Evolutionary conservation across 2,329 filamentous ascomycete genomes (phyloP), one percentile per base, ranked within the genome.

Genomic region (Teratosphaeriaceae sp.): DNA sequence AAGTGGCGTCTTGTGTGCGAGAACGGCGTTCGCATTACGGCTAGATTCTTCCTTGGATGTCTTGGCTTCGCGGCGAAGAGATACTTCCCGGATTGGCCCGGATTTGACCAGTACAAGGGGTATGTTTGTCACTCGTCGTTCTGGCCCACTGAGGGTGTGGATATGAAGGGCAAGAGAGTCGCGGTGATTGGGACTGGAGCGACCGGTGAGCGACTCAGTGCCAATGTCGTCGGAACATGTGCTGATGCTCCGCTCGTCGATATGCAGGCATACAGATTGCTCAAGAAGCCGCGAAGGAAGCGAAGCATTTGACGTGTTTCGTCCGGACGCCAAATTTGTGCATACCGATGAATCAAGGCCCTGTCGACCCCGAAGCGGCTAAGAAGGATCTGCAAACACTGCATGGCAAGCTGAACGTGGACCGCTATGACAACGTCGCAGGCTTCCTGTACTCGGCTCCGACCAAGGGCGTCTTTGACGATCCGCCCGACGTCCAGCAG

Each of bases 301-400:
- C 58, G n/a, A 49, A 47, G 1, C 65, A 63, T 2, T 57, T 85
- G 2, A 71, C 66, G 1, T 75, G 84, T 20, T 83, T 84, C 58
- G 76, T 84, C 50, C 72, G 82, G 9, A 84, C 80, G 1, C 81
- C 82, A 0, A 85, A 84, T 45, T 65, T 82, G 5, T 78, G 77
- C 0, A 53, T 84, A 0, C 79, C 80, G 0, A 82, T 85, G 77
- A 67, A 71, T 2, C 70, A 73, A 44, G 84, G 83, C 44, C 66
- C 82, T 4, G 76, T 76, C 0, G 54, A 84, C 2, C 79, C 79
- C 0, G 44, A 47, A 11, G 21, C 46, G 26, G 46, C 48, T 3
- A 49, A 48, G 24, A 42, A 44, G n/a, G 46, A 53, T 18, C 31
- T 47, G 12, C 46, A 43, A 27, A 33, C 27, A 1, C 24, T 51